A percentile compares a stretch with the other conserved stretches of the same genome.
Conservation (phyloP, 495 filamentous ascomycete species). For the Penicillium goetzii region DNA sequence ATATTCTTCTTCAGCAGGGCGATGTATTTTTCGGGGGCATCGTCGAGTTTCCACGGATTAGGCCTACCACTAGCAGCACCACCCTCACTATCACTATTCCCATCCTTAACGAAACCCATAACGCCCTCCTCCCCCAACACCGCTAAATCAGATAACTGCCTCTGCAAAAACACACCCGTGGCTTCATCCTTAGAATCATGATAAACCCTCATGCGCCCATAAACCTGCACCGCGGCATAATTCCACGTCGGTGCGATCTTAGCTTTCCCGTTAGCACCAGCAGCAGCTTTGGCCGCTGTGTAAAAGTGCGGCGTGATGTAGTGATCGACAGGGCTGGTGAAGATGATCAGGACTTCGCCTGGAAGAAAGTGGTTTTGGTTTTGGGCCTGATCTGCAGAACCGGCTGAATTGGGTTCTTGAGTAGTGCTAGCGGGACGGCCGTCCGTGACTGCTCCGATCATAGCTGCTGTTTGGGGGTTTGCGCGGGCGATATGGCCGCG, state of each 20-base stretch:
- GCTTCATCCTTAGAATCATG: conserved; percentile 40
- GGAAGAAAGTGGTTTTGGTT: conserved; percentile 17
- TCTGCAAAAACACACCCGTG: conserved; percentile 44
- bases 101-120: conserved; percentile 42
- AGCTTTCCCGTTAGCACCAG: not conserved
- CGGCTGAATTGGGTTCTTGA: too few species aligned
- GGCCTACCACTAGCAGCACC: conserved; percentile 12
- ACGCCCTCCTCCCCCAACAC: conserved; percentile 46
- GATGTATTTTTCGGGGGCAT: conserved; percentile 52
- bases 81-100: not conserved
- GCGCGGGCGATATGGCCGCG: conserved; percentile 54
- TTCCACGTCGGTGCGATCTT: conserved; percentile 63
- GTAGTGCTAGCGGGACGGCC: conserved; percentile 13
- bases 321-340: conserved; percentile 53
- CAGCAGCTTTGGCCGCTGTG: conserved; percentile 51
- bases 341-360: conserved; percentile 52
- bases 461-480: conserved; percentile 57
- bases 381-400: not conserved
- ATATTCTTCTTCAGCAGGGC: conserved; percentile 52
- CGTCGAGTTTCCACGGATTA: conserved; percentile 48
- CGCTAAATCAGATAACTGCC: conserved; percentile 53
- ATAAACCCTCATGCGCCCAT: conserved; percentile 54
- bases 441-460: conserved; percentile 49
- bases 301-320: conserved; percentile 67
- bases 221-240: conserved; percentile 60